Evolutionary conservation across 2,329 filamentous ascomycete genomes (phyloP), one percentile per base, ranked within the genome.

Genomic region (Colletotrichum melonis): DNA sequence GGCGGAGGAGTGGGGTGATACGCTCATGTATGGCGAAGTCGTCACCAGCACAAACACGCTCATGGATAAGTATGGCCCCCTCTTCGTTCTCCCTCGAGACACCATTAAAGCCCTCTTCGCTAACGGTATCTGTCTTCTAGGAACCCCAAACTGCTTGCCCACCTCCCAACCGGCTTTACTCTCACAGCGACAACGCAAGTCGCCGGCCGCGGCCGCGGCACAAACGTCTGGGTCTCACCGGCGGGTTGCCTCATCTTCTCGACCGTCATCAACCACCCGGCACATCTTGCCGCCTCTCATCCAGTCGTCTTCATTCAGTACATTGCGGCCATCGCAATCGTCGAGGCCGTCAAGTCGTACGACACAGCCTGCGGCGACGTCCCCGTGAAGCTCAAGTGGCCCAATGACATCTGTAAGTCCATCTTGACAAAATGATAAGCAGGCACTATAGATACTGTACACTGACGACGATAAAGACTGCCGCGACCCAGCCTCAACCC

Each of bases 251-350:
- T 98, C 6, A 93, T 98, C 81, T 97, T 97, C 84, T 98, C 95
- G 11, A 95, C 93, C 0, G 91, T 97, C 52, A 91, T 99, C 76
- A 94, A 94, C 75, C 97, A 99, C 82, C 90, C 93, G 1, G 90
- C 94, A 35, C 87, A 92, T 35, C 88, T 97, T 9, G 92, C 92
- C 9, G 86, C 89, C 56, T 90, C 88, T 1, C 93, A 94, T 0
- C 95, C 97, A 0, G 92, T 98, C 11, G 92, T 98, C 0, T 98
- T 99, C 82, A 88, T 98, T 32, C 97, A 98, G 82, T 99, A 99
- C 80, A 89, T 99, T 16, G 92, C 95, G 0, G 95, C 95, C 1
- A 90, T 99, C 58, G 95, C 97, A 54, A 93, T 96, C 55, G 93
- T 97, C 3, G 90, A 94, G 74, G 96, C 94, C 0, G 92, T 98